Conservation (phyloP, 106 monocot genomes). For the Dendrobium nobile region DNA sequence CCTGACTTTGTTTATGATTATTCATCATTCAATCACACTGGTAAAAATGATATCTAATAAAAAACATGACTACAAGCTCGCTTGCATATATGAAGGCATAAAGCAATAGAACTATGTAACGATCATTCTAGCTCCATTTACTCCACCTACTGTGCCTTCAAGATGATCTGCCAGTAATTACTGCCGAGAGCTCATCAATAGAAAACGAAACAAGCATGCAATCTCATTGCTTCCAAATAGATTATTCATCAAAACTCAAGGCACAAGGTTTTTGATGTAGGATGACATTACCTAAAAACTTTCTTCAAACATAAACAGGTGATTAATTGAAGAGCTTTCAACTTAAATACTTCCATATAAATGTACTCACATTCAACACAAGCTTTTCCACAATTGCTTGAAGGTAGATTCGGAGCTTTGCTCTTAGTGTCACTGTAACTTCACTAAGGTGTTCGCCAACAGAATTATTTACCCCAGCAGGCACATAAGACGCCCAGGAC, state of each 20-base stretch:
- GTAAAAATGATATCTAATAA: no score
- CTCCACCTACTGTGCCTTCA: no score
- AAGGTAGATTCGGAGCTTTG: slow-evolving; percentile 88
- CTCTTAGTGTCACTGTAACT: slow-evolving; percentile 79
- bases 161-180: neutral
- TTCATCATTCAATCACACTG: no score
- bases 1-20: no score
- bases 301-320: neutral
- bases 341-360: neutral
- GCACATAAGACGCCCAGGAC: slow-evolving; percentile 89
- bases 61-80: no score
- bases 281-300: neutral
- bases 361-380: slow-evolving; percentile 70
- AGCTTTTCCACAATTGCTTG: slow-evolving; percentile 94
- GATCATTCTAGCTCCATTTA: no score
- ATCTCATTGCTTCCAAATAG: neutral
- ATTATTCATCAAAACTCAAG: neutral
- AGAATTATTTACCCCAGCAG: slow-evolving; percentile 51
- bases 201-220: neutral
- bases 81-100: no score
- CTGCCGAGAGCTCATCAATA: neutral
- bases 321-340: neutral
- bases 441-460: slow-evolving; percentile 81
- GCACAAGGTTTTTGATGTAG: neutral
- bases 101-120: no score